phyloP scores from a whole-genome alignment of 2,329 filamentous ascomycete genomes.

The Trichoderma sp. region DNA sequence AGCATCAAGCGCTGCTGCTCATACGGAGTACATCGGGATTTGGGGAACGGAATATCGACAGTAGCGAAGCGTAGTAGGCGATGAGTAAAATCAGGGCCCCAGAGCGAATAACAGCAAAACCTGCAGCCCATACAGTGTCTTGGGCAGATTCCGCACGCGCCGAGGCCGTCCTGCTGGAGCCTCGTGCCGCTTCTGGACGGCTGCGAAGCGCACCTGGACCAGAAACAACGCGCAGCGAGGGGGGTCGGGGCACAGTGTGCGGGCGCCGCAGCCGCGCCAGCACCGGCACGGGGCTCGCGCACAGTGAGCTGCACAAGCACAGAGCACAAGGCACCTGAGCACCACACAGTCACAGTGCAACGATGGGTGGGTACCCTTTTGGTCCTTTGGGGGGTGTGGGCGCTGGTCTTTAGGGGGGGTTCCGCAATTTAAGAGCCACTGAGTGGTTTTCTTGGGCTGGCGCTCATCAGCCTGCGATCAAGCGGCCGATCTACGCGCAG shows the following conservation, averaged over 20 bases:
- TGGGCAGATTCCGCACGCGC: background rate
- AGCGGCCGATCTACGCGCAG: background rate
- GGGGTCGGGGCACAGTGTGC: constrained; percentile 5
- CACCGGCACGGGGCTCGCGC: constrained; percentile 1
- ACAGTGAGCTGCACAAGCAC: constrained; percentile 9
- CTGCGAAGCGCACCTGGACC: background rate
- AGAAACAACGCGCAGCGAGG: background rate
- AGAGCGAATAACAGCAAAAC: background rate
- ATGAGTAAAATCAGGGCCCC: constrained; percentile 6
- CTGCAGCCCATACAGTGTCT: constrained; percentile 5
- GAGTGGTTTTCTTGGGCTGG: constrained; percentile 25
- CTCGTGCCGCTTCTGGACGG: constrained; percentile 10
- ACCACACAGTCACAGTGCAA: background rate
- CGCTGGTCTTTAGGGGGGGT: constrained; percentile 3
- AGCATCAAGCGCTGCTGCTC: constrained; percentile 1
- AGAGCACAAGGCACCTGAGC: constrained; percentile 22
- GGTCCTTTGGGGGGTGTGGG: background rate
- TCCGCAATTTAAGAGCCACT: constrained; percentile 21
- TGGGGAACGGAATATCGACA: background rate
- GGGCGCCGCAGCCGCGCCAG: constrained; percentile 1
- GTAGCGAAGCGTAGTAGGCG: background rate
- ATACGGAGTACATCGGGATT: constrained; percentile 17
- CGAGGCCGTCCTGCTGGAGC: background rate
- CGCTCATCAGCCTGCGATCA: background rate
- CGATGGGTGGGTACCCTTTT: background rate